Percentiles rank a stretch among this genome's conserved stretches.
These are phyloP conservation scores for Macadamia tetraphylla DNA, from an alignment of 164 flowering plant species.

Conservation along the genomic window DNA sequence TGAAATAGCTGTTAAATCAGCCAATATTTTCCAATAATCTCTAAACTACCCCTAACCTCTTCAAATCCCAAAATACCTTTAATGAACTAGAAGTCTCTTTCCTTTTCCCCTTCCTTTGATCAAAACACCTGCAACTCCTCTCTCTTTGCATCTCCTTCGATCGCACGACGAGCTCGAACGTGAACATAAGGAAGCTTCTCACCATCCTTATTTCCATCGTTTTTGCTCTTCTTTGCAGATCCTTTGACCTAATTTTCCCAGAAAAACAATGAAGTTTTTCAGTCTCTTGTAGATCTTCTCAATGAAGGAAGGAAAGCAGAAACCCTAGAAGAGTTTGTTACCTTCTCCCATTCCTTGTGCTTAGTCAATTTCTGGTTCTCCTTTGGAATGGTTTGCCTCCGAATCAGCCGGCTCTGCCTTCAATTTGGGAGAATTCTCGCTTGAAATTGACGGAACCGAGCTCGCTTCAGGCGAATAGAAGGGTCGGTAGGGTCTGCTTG, in stretches of 20 bases:
- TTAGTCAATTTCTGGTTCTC: constrained; percentile 35
- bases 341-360: constrained; percentile 75
- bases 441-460: constrained; percentile 34
- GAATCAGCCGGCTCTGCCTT: constrained; percentile 55
- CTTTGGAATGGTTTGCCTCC: constrained; percentile 26
- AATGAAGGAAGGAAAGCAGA: constrained; percentile 1
- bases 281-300: neutral
- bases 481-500: no score
- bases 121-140: no score
- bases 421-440: constrained; percentile 29
- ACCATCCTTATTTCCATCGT: constrained; percentile 33
- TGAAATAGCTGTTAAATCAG: no score
- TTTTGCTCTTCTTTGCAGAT: constrained; percentile 51
- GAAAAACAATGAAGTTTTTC: neutral
- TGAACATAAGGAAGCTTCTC: constrained; percentile 91
- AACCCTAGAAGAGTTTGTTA: constrained; percentile 10
- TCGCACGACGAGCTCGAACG: constrained; percentile 78
- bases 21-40: no score
- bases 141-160: no score
- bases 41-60: no score
- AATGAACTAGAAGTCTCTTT: no score
- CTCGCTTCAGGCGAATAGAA: constrained; percentile 27
- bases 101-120: no score
- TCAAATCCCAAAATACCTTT: no score
- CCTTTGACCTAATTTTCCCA: constrained; percentile 39